These are phyloP conservation scores for Metarhizium humberi DNA, from an alignment of 2,329 filamentous ascomycete species.

Conservation along the genomic window DNA sequence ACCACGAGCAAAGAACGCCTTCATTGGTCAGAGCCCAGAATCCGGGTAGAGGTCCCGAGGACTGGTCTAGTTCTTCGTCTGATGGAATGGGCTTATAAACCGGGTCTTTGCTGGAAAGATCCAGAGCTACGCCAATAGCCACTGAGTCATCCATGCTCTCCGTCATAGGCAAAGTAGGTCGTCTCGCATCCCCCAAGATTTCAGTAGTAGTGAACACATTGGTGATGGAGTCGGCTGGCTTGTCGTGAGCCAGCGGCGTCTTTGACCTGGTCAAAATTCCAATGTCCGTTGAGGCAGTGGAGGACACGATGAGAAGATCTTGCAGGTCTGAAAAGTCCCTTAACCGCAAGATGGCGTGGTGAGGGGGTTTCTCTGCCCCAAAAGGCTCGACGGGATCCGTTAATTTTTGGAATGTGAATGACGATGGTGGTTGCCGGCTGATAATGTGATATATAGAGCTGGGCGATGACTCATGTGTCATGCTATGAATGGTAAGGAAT, in stretches of 20 bases:
- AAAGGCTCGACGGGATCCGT: conserved; percentile 67
- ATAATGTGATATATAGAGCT: conserved; percentile 73
- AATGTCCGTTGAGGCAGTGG: conserved; percentile 70
- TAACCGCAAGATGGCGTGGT: conserved; percentile 70
- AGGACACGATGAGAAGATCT: conserved; percentile 74
- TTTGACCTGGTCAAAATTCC: conserved; percentile 70
- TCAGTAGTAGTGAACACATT: conserved; percentile 67
- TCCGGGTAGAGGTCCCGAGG: conserved; percentile 70
- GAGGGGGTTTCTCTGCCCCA: conserved; percentile 55
- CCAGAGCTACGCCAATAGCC: conserved; percentile 69
- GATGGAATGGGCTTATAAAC: conserved; percentile 68
- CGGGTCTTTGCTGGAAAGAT: conserved; percentile 74
- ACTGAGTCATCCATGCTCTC: conserved; percentile 56
- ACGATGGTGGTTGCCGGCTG: conserved; percentile 49
- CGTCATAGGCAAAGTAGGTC: conserved; percentile 66
- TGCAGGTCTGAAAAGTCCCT: conserved; percentile 72
- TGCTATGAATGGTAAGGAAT: conserved; percentile 74
- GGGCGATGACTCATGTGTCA: conserved; percentile 46
- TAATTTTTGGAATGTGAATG: conserved; percentile 65
- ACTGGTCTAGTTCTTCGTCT: conserved; percentile 70
- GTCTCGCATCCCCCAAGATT: conserved; percentile 62
- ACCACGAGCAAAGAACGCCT: conserved; percentile 78
- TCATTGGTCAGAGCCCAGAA: conserved; percentile 83
- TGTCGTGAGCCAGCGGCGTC: conserved; percentile 52
- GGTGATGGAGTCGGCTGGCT: conserved; percentile 47